Evolutionary conservation across 2,329 filamentous ascomycete genomes (phyloP).

Genomic region (Microascus cirrosus): DNA sequence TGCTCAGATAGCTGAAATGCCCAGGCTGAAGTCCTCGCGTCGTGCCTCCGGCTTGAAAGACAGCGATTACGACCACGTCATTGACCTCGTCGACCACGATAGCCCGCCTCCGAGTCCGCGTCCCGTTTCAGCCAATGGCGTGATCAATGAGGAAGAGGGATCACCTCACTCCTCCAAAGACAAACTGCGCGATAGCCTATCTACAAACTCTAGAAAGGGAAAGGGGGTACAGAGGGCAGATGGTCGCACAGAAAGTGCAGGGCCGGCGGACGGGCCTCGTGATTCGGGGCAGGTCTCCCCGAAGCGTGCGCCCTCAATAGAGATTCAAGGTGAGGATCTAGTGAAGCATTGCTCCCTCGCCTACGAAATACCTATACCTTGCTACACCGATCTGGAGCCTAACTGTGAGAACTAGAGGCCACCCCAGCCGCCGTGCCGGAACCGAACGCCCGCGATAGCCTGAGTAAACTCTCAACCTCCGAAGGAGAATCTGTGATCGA

Average conservation of each 20-base stretch:
- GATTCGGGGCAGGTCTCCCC: not conserved
- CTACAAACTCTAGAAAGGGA: not conserved
- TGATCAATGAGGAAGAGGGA: too few relatives aligned
- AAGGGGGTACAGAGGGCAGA: not conserved
- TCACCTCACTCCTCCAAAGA: not conserved
- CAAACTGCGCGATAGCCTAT: not conserved
- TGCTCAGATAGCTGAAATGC: conserved; percentile 5
- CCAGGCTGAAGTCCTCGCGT: conserved; percentile 28
- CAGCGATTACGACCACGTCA: conserved; percentile 59
- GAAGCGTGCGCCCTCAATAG: not conserved
- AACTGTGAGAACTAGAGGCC: not conserved
- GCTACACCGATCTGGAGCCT: not conserved
- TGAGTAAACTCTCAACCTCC: conserved; percentile 5
- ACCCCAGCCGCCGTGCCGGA: not conserved
- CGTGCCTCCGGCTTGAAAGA: conserved; percentile 44
- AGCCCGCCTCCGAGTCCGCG: conserved; percentile 7
- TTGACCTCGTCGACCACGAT: conserved; percentile 52
- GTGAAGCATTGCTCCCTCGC: not conserved
- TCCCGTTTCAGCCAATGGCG: not conserved
- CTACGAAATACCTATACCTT: not conserved
- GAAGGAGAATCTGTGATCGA: conserved; percentile 54
- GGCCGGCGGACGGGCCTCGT: not conserved
- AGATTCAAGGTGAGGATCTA: not conserved
- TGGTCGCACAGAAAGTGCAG: not conserved
- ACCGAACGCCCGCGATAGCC: not conserved